These are phyloP conservation scores for Juncus inflexus DNA, from an alignment of 176 grass and related monocot genomes.

Conservation along the genomic window DNA sequence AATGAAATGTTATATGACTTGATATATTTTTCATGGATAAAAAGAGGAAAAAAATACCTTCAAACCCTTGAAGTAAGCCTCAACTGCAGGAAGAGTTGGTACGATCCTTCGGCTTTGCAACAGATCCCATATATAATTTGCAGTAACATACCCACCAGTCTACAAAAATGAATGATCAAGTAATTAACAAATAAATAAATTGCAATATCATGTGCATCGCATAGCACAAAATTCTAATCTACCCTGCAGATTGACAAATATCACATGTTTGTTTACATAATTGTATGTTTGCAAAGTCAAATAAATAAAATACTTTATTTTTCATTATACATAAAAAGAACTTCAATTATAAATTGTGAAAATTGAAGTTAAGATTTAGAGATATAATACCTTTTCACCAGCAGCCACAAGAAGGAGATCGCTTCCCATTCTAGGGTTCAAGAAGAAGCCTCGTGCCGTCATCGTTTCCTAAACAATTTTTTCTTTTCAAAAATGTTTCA, in stretches of 20 bases:
- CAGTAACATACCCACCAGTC: constrained; percentile 84
- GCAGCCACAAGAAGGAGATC: constrained; percentile 82
- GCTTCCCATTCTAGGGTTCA: constrained; percentile 76
- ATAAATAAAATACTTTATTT: neutral
- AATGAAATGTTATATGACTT: too few species aligned
- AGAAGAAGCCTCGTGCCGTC: constrained; percentile 66
- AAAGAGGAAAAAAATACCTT: constrained; percentile 46
- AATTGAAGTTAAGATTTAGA: neutral
- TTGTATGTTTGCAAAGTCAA: too few species aligned
- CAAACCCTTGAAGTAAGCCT: constrained; percentile 84
- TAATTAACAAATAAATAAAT: constrained; percentile 9
- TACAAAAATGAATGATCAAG: constrained; percentile 29
- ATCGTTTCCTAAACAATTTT: constrained; percentile 72
- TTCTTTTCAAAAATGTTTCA: constrained; percentile 17
- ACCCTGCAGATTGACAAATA: neutral
- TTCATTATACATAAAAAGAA: constrained; percentile 5
- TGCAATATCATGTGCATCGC: constrained; percentile 15
- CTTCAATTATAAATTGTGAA: neutral
- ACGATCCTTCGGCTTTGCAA: constrained; percentile 65
- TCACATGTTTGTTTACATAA: neutral
- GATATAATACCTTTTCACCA: constrained; percentile 57
- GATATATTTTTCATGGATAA: constrained; percentile 4
- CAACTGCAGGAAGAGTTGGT: constrained; percentile 67
- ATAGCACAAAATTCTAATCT: neutral
- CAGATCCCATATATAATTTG: constrained; percentile 92